Evolutionary conservation across 148 eudicot genomes (phyloP), one percentile per base, ranked within the genome.

Genomic region (Silene conica): DNA sequence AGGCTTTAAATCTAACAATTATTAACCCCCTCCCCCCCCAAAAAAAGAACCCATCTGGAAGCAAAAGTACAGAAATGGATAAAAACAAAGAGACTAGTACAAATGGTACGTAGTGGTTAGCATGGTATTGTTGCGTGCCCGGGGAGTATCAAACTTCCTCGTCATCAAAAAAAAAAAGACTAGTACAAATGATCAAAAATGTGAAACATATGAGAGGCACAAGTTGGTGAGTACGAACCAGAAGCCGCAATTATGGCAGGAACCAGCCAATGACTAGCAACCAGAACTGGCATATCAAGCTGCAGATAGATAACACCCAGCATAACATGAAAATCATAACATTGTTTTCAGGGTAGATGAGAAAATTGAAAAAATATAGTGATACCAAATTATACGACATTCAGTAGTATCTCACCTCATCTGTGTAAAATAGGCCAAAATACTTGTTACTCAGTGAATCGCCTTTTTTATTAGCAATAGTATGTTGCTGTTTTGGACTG

Each of bases 191-290:
- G 1, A 52, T 15, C 23, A 16, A 13, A 8, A 38, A 71, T 6
- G 16, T n/a, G 21, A 3, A 13, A 13, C 1, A 69, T 69, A 60
- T 66, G 67, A 65, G 13, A n/a, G 38, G 19, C 20, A 12, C 50
- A 34, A 21, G 13, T 41, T 52, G 15, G n/a, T 1, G 48, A 60
- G 65, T 71, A 83, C 97, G 73, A 67, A 95, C 99, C 99, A 78
- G 82, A 85, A 71, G 81, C 64, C 5, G 92, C 89, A 64, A 90
- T 82, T 52, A 85, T 69, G 55, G 91, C 89, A 79, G 96, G 97
- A n/a, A 90, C 79, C 78, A 92, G 84, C 99, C 99, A 92, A 73
- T 85, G 94, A 82, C 90, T 89, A 61, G 93, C 84, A 77, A 89
- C 86, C 78, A 84, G 78, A 38, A 87, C 83, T 3, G 97, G 97